phyloP scores from a whole-genome alignment of 139 green algal species.

The Chlorella sp. region DNA sequence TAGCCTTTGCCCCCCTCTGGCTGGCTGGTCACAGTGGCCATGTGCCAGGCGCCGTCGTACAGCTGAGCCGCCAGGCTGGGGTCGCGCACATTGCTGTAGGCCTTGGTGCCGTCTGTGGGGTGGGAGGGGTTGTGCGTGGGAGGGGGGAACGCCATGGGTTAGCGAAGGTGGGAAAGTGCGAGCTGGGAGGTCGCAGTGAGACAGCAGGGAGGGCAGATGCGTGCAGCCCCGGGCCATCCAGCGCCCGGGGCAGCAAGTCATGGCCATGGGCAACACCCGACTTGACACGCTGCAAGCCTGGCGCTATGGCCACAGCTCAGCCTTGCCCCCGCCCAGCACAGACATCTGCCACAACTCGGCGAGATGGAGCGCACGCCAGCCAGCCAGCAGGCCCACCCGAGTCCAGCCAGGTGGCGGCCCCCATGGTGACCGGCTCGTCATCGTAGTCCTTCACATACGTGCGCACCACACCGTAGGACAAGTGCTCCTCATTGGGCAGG shows the following conservation, averaged over 20 bases:
- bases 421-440: slow-evolving; percentile 40
- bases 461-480: slow-evolving; percentile 53
- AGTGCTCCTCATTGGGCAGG: slow-evolving; percentile 34
- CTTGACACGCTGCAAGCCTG: too few species aligned
- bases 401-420: slow-evolving; percentile 56
- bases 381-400: slow-evolving; percentile 40
- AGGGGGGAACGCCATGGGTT: too few species aligned
- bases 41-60: slow-evolving; percentile 71
- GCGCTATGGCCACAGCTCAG: too few species aligned
- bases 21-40: slow-evolving; percentile 66
- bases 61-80: not conserved
- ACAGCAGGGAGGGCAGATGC: too few species aligned
- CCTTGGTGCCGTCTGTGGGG: slow-evolving; percentile 17
- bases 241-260: too few species aligned
- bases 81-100: not conserved
- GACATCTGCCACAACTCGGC: too few species aligned
- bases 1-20: slow-evolving; percentile 38
- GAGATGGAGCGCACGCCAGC: not conserved
- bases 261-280: too few species aligned
- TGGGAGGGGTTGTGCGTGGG: too few species aligned
- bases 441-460: slow-evolving; percentile 61
- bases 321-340: too few species aligned
- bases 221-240: too few species aligned
- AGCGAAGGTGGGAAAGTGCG: not conserved
- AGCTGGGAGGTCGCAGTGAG: not conserved